These are phyloP conservation scores for Microdochium bolleyi DNA, from an alignment of 2,329 filamentous ascomycete genomes.

Conservation along the genomic window DNA sequence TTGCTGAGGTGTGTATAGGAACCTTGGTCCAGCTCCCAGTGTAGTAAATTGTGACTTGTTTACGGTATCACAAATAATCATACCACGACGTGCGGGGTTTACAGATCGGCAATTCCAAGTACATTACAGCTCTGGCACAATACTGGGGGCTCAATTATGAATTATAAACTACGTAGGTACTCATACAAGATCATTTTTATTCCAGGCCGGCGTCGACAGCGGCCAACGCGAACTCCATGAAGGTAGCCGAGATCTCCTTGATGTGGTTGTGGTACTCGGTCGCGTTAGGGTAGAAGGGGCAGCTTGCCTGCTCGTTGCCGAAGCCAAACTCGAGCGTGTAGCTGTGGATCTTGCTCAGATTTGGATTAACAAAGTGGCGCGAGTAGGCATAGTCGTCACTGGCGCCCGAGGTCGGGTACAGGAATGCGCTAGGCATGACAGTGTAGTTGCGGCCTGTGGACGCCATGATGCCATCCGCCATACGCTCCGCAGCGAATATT, in stretches of 20 bases:
- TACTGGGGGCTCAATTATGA: too few species aligned
- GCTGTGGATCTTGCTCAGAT: slow-evolving; percentile 67
- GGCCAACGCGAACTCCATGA: slow-evolving; percentile 36
- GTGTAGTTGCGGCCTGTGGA: slow-evolving; percentile 27
- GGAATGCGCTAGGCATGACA: slow-evolving; percentile 25
- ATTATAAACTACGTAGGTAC: too few species aligned
- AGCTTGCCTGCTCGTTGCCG: slow-evolving; percentile 19
- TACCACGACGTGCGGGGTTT: too few species aligned
- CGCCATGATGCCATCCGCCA: slow-evolving; percentile 28
- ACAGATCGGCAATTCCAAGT: too few species aligned
- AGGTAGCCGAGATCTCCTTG: slow-evolving; percentile 33
- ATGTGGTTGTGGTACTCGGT: slow-evolving; percentile 33
- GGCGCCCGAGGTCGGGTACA: slow-evolving; percentile 38
- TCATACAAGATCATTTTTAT: too few species aligned
- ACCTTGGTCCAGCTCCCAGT: too few species aligned
- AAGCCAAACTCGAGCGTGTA: slow-evolving; percentile 94
- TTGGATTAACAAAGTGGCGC: slow-evolving; percentile 28
- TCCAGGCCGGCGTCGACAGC: slow-evolving; percentile 13
- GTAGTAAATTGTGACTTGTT: too few species aligned
- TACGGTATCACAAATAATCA: too few species aligned
- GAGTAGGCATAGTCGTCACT: slow-evolving; percentile 39
- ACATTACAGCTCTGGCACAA: too few species aligned
- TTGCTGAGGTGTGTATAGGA: too few species aligned
- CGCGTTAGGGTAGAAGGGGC: slow-evolving; percentile 36
- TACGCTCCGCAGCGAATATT: slow-evolving; percentile 19